Evolutionary conservation across 192 early-diverging fungal genomes (phyloP).

Genomic region (Coemansia furcata): DNA sequence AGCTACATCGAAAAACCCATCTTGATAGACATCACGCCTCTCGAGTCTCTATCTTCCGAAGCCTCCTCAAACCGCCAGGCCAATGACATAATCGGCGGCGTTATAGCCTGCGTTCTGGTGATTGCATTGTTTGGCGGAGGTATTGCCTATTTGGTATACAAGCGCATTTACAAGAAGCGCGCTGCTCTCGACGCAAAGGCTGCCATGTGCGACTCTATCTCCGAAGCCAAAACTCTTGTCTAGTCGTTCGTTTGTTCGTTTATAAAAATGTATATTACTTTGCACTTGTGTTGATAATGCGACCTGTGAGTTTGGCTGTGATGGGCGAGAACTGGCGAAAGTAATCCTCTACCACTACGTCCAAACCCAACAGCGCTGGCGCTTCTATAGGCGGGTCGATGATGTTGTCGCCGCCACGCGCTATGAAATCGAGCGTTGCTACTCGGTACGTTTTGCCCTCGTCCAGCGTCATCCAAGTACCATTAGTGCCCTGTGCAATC

Average conservation of each 20-base stretch:
- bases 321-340: constrained; percentile 17
- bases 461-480: constrained; percentile 36
- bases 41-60: neutral
- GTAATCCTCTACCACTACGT: constrained; percentile 43
- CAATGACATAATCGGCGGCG: neutral
- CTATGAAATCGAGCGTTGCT: constrained; percentile 58
- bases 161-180: neutral
- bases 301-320: neutral
- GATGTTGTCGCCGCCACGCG: constrained; percentile 60
- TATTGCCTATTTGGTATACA: neutral
- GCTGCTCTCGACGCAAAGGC: neutral
- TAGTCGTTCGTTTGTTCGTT: neutral
- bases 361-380: constrained; percentile 19
- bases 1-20: neutral
- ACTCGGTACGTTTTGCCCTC: constrained; percentile 49
- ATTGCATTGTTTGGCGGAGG: neutral
- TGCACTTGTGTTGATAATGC: neutral
- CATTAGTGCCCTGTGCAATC: constrained; percentile 10
- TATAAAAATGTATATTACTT: neutral
- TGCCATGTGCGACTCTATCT: neutral
- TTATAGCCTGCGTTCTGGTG: neutral
- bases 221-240: constrained; percentile 1
- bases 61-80: neutral
- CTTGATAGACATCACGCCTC: neutral
- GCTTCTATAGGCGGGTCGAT: constrained; percentile 25